phyloP scores from a whole-genome alignment of 164 flowering plant species.

The Sextonia rubra region DNA sequence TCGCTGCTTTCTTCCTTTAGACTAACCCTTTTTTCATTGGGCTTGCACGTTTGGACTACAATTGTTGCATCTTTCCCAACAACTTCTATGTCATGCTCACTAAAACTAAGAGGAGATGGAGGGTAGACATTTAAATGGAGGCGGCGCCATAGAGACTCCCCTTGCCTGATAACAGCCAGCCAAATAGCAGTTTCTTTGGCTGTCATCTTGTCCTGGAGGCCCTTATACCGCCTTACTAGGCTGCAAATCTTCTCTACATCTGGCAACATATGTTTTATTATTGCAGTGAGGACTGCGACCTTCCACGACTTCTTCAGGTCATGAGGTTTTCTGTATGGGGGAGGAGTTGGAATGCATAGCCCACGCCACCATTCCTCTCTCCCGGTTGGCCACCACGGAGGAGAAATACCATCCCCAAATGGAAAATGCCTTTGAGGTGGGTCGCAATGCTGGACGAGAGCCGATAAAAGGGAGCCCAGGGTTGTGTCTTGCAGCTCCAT shows the following conservation, averaged over 20 bases:
- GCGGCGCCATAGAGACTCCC: conserved; percentile 43
- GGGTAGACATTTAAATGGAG: conserved; percentile 27
- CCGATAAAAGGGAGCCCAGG: conserved; percentile 62
- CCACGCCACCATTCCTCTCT: conserved; percentile 69
- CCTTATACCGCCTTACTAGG: conserved; percentile 67
- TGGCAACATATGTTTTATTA: conserved; percentile 72
- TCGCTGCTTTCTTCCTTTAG: conserved; percentile 31
- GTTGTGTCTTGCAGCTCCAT: conserved; percentile 79
- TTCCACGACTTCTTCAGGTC: conserved; percentile 76
- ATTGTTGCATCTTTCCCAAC: conserved; percentile 28
- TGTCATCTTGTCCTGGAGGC: conserved; percentile 75
- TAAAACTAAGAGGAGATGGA: conserved; percentile 22
- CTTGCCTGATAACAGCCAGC: conserved; percentile 58
- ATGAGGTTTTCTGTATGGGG: conserved; percentile 80
- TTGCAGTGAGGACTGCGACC: conserved; percentile 62
- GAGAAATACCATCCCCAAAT: conserved; percentile 59
- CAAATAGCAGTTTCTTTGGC: conserved; percentile 69
- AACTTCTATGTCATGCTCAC: conserved; percentile 37
- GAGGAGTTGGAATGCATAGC: conserved; percentile 46
- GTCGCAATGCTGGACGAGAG: conserved; percentile 77
- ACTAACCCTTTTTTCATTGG: conserved; percentile 11
- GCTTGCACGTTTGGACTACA: conserved; percentile 27
- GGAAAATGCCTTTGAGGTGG: conserved; percentile 77
- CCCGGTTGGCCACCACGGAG: conserved; percentile 84
- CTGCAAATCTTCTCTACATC: conserved; percentile 61